Percentiles rank a stretch among this genome's conserved stretches.
Conservation (phyloP, 805 yeast genomes). For the Ogataea neopini region DNA sequence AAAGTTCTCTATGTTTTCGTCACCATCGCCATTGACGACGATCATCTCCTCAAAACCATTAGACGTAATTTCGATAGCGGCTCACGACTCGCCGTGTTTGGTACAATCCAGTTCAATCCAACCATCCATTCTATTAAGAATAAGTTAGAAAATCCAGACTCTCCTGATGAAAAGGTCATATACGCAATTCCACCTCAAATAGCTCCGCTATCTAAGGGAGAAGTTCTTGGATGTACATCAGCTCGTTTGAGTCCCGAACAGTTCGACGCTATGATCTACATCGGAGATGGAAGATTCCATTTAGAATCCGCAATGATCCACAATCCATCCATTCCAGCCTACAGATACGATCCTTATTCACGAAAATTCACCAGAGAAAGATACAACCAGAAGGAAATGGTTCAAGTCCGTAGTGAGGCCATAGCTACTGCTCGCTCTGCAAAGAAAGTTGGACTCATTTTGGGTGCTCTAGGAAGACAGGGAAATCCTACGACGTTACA, state of each 20-base stretch:
- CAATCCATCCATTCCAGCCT: slow-evolving; percentile 90
- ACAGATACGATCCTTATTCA: slow-evolving; percentile 92
- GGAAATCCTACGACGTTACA: slow-evolving; percentile 81
- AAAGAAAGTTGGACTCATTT: slow-evolving; percentile 73
- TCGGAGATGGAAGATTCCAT: slow-evolving; percentile 97
- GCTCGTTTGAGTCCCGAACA: slow-evolving; percentile 68
- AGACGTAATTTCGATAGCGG: slow-evolving; percentile 66
- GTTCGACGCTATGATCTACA: slow-evolving; percentile 78
- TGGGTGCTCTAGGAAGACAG: slow-evolving; percentile 95
- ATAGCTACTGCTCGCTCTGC: slow-evolving; percentile 60
- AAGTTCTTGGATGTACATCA: slow-evolving; percentile 94
- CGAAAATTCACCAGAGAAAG: slow-evolving; percentile 86
- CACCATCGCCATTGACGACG: slow-evolving; percentile 84
- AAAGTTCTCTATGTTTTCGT: slow-evolving; percentile 95
- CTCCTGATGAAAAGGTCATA: slow-evolving; percentile 42
- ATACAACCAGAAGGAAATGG: slow-evolving; percentile 85
- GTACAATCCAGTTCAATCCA: slow-evolving; percentile 97
- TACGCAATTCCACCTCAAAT: slow-evolving; percentile 85
- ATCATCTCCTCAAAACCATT: slow-evolving; percentile 77
- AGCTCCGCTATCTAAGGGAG: slow-evolving; percentile 91
- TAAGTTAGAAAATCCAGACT: slow-evolving; percentile 46
- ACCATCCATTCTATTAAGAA: slow-evolving; percentile 78
- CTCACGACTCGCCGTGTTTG: slow-evolving; percentile 76
- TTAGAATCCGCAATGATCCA: slow-evolving; percentile 96
- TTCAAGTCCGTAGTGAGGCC: slow-evolving; percentile 71